A percentile compares a stretch with the other conserved stretches of the same genome.
Conservation (phyloP, 345 rosid species). For the Anacardium occidentale region DNA sequence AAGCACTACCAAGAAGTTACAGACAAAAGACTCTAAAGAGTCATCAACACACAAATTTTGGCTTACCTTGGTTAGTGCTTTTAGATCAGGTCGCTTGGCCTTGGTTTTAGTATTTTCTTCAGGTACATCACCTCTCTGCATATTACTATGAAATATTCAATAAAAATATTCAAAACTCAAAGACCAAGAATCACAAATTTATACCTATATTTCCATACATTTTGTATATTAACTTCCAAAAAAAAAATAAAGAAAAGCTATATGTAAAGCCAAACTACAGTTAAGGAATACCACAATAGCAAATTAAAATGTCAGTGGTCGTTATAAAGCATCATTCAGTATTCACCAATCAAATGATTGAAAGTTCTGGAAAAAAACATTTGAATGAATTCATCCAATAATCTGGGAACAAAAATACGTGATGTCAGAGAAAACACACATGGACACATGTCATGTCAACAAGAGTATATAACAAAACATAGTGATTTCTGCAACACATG, state of each 20-base stretch:
- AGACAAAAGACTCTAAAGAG: not conserved
- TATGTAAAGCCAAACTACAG: not conserved
- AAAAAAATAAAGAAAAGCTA: not conserved
- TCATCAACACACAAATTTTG: not conserved
- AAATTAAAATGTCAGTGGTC: not conserved
- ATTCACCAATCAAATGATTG: not conserved
- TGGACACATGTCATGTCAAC: too few species aligned
- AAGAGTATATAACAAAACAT: too few species aligned
- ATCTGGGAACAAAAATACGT: not conserved
- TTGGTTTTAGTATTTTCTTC: conserved; percentile 31
- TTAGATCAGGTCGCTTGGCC: conserved; percentile 76
- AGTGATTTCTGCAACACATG: not conserved
- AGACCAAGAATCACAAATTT: not conserved
- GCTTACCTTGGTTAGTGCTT: conserved; percentile 77
- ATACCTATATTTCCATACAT: not conserved
- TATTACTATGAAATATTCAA: not conserved
- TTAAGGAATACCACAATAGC: not conserved
- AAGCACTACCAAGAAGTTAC: not conserved
- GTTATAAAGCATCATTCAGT: not conserved
- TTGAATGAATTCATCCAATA: not conserved
- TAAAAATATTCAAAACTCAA: not conserved
- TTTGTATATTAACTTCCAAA: not conserved
- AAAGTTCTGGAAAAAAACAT: not conserved
- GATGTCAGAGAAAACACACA: not conserved
- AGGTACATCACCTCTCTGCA: conserved; percentile 40